Base-by-base conservation (phyloP, 306 rosid genomes). In the Begonia peltatifolia region DNA sequence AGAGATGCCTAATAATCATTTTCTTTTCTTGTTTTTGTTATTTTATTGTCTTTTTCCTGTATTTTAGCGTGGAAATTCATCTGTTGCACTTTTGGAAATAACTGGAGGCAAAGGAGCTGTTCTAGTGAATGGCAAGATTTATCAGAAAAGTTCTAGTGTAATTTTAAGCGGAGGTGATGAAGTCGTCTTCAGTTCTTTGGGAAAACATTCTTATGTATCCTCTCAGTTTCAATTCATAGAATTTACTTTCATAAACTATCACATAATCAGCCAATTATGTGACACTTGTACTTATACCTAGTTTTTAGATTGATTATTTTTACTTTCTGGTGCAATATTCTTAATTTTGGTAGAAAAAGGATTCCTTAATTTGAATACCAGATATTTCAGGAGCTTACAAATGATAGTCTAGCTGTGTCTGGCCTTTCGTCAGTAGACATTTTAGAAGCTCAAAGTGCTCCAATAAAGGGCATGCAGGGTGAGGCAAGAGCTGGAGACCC, bases 141-240 rank as follows among this genome's bases (percentile, higher is more conserved):
- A 35, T 59, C 71, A 57, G 38, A 84, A 73, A 72, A 76, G 61
- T 67, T 63, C 80, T 52, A 73, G 79, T 41, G 61, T 76, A 22
- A 58, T 71, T 55, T 73, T 92, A 52, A 81, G 53, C 12, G 94
- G 93, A 67, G 99, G 99, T 3, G 99, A 92, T 55, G 99, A 92
- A 72, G 72, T 92, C 47, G 81, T 86, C 57, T 92, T 92, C 56
- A 64, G 74, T 60, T 59, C 79, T 30, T 68, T 75, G 15, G 79
- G 82, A 65, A 86, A 75, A 66, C 88, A 86, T 72, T 82, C 94
- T 53, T 92, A 92, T 67, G 99, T 92, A 92, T 92, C 99, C 99
- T 92, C 69, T 76, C 68, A 42, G 7, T 30, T 30, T 30, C 38
- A 30, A 30, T 30, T 30, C 38, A 30, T 30, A 30, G 9, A 30